Conservation (phyloP, 306 rosid species). For the Glycyrrhiza uralensis region DNA sequence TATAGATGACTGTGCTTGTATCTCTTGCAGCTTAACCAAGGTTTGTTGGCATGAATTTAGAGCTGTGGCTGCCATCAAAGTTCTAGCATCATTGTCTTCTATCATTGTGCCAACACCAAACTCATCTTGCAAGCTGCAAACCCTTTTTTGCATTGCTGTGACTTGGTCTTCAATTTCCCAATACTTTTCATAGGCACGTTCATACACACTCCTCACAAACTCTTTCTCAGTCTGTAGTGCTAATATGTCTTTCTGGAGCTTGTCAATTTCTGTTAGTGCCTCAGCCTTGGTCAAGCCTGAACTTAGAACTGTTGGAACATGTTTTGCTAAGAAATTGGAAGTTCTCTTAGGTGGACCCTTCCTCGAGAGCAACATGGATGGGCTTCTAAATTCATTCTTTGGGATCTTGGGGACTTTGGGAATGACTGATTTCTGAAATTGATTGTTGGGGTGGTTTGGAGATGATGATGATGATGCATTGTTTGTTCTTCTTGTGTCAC, state of each 20-base stretch:
- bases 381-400: constrained; percentile 49
- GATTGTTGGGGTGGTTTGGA: constrained; percentile 12
- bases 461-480: too few species aligned
- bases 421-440: constrained; percentile 15
- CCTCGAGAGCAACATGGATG: constrained; percentile 49
- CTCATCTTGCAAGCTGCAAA: constrained; percentile 74
- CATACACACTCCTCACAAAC: constrained; percentile 85
- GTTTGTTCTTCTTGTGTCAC: constrained; percentile 30
- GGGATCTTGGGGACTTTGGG: constrained; percentile 66
- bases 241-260: constrained; percentile 71
- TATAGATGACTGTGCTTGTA: constrained; percentile 50
- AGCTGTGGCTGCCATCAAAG: constrained; percentile 82
- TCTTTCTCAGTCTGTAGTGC: constrained; percentile 85
- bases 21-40: constrained; percentile 48
- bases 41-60: constrained; percentile 74
- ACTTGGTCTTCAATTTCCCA: constrained; percentile 75
- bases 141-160: constrained; percentile 56
- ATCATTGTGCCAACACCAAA: constrained; percentile 60
- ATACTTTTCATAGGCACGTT: constrained; percentile 58
- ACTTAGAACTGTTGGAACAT: neutral
- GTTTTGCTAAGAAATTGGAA: constrained; percentile 30
- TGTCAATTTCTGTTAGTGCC: constrained; percentile 65
- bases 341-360: constrained; percentile 37
- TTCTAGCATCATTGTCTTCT: constrained; percentile 73
- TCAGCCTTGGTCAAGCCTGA: constrained; percentile 57